Conservation (phyloP, 2,329 filamentous ascomycete species). For the Xylaria sp. region DNA sequence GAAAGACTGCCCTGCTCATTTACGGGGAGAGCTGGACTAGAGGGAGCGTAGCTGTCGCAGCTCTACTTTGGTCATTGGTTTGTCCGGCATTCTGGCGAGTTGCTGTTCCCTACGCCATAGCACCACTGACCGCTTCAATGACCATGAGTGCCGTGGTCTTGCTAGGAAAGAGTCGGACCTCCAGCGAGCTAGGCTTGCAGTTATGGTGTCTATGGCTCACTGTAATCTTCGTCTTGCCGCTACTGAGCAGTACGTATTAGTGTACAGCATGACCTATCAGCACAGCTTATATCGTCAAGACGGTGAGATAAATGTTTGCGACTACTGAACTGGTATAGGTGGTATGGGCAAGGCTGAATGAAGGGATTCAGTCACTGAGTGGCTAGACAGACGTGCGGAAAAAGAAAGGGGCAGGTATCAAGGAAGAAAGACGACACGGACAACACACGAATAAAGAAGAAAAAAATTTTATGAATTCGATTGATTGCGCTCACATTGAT, state of each 20-base stretch:
- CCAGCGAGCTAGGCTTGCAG: conserved; percentile 27
- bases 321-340: not conserved
- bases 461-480: no score
- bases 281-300: not conserved
- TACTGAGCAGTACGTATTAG: not conserved
- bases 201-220: conserved; percentile 34
- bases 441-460: no score
- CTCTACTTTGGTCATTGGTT: conserved; percentile 22
- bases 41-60: conserved; percentile 16
- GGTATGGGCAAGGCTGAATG: no score
- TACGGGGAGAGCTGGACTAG: conserved; percentile 42
- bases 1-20: conserved; percentile 45
- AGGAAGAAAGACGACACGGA: no score
- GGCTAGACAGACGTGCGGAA: no score
- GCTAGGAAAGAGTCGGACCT: not conserved
- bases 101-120: conserved; percentile 1
- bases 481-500: no score
- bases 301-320: not conserved
- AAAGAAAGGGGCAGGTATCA: no score
- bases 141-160: conserved; percentile 18
- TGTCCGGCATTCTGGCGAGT: conserved; percentile 30
- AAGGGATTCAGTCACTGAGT: no score
- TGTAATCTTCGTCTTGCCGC: conserved; percentile 21
- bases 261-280: not conserved
- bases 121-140: not conserved